These are phyloP conservation scores for Trichocladium uniseriatum DNA, from an alignment of 495 filamentous ascomycete genomes.

Conservation along the genomic window DNA sequence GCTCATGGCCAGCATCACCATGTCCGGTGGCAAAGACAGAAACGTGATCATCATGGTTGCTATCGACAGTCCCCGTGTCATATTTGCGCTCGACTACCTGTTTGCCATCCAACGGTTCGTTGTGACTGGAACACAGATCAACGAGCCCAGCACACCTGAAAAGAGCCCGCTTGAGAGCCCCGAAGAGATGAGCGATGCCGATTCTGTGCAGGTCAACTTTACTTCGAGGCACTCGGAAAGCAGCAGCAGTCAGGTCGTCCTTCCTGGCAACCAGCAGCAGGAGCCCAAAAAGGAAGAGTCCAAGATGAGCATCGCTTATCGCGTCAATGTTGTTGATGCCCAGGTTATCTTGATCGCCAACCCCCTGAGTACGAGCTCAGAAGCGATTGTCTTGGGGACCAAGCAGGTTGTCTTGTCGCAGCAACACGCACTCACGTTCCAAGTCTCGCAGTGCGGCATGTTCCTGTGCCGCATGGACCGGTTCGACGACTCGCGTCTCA, in stretches of 20 bases:
- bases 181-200: constrained; percentile 51
- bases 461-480: constrained; percentile 97
- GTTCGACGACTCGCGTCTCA: constrained; percentile 74
- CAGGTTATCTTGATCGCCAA: constrained; percentile 95
- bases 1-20: constrained; percentile 94
- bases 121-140: constrained; percentile 53
- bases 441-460: constrained; percentile 90
- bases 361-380: constrained; percentile 76
- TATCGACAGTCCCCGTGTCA: constrained; percentile 91
- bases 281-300: constrained; percentile 26
- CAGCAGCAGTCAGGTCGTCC: constrained; percentile 9
- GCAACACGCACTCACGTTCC: constrained; percentile 87
- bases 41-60: constrained; percentile 85
- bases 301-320: constrained; percentile 72
- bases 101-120: constrained; percentile 81
- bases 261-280: not conserved
- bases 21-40: constrained; percentile 75
- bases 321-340: constrained; percentile 88
- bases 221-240: constrained; percentile 23
- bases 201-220: constrained; percentile 35
- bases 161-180: constrained; percentile 48
- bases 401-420: constrained; percentile 89
- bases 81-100: constrained; percentile 90
- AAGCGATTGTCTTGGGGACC: constrained; percentile 89
- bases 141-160: constrained; percentile 45